phyloP scores from a whole-genome alignment of 768 basidiomycete genomes.

The Psilocybe subaeruginosa region DNA sequence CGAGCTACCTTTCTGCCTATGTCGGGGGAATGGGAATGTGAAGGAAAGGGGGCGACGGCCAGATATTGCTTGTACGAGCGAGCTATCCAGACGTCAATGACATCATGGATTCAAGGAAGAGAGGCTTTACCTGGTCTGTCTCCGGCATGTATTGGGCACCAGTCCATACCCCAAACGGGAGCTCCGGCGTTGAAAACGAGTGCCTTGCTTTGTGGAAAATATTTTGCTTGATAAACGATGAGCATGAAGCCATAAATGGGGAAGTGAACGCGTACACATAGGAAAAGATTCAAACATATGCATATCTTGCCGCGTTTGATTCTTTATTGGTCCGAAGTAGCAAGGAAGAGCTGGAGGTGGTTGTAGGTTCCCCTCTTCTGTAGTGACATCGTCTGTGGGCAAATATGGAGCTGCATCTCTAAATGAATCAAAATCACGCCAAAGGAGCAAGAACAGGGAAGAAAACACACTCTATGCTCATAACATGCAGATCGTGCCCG shows the following conservation, averaged over 20 bases:
- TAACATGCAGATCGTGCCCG: conserved; percentile 45
- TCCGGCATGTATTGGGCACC: conserved; percentile 80
- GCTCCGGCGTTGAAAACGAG: conserved; percentile 87
- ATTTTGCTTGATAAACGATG: conserved; percentile 49
- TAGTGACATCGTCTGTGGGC: conserved; percentile 54
- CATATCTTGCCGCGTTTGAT: conserved; percentile 52
- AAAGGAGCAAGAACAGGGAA: neutral
- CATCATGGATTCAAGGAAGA: neutral
- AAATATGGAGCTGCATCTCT: conserved; percentile 65
- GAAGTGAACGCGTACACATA: conserved; percentile 50
- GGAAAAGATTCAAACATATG: conserved; percentile 57
- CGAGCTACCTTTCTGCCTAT: conserved; percentile 63
- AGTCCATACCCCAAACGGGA: conserved; percentile 90
- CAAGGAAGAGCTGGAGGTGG: conserved; percentile 62
- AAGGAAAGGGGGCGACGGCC: conserved; percentile 78
- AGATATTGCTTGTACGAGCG: conserved; percentile 74
- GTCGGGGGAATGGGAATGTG: conserved; percentile 61
- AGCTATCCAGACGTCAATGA: conserved; percentile 33
- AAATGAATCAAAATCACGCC: conserved; percentile 15
- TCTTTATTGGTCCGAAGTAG: conserved; percentile 64
- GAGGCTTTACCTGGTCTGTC: conserved; percentile 50
- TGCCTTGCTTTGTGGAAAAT: conserved; percentile 58
- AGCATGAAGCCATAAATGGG: neutral
- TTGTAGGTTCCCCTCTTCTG: conserved; percentile 50
- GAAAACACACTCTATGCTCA: conserved; percentile 50